A percentile compares a stretch with the other conserved stretches of the same genome.
phyloP scores from a whole-genome alignment of 495 filamentous ascomycete genomes.

The Aspergillus haitiensis region DNA sequence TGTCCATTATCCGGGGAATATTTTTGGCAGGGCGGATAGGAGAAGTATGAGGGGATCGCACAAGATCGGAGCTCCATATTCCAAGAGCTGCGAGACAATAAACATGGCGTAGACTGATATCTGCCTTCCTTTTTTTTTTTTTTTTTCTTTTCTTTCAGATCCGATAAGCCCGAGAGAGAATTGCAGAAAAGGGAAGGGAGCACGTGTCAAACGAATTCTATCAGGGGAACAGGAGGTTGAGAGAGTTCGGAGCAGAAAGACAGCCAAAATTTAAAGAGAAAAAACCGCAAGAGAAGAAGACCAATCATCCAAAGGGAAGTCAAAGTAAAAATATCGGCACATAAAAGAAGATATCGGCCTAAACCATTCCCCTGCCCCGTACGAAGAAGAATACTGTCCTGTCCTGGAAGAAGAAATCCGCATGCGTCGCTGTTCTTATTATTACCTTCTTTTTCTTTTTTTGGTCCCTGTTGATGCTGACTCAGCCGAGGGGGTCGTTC shows the following conservation, averaged over 20 bases:
- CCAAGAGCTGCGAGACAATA: slow-evolving; percentile 41
- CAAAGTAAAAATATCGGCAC: too few species aligned
- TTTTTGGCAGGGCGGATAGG: neutral
- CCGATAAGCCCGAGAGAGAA: too few species aligned
- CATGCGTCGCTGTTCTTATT: slow-evolving; percentile 11
- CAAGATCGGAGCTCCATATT: slow-evolving; percentile 52
- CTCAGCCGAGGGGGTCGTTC: slow-evolving; percentile 18
- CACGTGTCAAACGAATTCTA: too few species aligned
- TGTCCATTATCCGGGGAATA: too few species aligned
- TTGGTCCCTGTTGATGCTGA: slow-evolving; percentile 20
- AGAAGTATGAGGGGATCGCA: slow-evolving; percentile 24
- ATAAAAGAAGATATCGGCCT: neutral
- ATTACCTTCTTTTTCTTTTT: slow-evolving; percentile 16
- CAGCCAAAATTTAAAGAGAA: too few species aligned
- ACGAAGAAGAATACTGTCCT: neutral
- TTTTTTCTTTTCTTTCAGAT: too few species aligned
- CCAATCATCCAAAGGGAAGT: too few species aligned
- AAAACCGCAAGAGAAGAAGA: too few species aligned
- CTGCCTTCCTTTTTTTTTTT: neutral
- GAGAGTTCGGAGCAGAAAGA: too few species aligned
- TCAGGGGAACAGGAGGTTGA: too few species aligned
- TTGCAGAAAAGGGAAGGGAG: too few species aligned
- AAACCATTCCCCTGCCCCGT: neutral
- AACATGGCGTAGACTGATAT: slow-evolving; percentile 30
- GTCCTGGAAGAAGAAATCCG: neutral